Evolutionary conservation across 225 moss, liverwort and hornwort species (phyloP).

Genomic region (Sphagnum tenellum): DNA sequence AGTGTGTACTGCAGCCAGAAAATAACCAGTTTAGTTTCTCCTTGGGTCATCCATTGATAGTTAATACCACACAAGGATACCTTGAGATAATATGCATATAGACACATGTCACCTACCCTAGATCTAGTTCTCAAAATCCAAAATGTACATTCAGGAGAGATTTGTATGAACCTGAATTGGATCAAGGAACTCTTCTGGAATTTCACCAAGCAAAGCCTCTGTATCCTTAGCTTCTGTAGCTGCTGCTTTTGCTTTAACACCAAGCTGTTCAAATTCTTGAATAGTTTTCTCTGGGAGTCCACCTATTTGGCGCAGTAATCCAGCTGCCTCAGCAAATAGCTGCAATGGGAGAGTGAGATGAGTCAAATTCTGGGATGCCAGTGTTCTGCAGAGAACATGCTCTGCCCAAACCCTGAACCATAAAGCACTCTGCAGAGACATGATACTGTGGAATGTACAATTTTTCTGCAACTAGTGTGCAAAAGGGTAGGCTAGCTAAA

Average conservation of each 20-base stretch:
- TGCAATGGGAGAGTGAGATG: slow-evolving; percentile 24
- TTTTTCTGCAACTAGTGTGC: no score
- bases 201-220: slow-evolving; percentile 90
- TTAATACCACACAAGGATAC: no score
- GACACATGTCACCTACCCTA: no score
- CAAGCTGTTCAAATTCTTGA: slow-evolving; percentile 65
- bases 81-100: no score
- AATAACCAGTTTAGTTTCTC: not conserved
- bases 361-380: no score
- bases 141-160: not conserved
- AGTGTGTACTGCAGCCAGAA: slow-evolving; percentile 67
- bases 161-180: slow-evolving; percentile 72
- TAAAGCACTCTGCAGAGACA: no score
- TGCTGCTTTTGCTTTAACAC: slow-evolving; percentile 53
- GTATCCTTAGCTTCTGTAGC: slow-evolving; percentile 85
- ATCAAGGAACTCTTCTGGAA: slow-evolving; percentile 92
- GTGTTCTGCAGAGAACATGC: no score
- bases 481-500: no score
- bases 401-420: no score
- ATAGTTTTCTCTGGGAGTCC: slow-evolving; percentile 38
- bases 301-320: slow-evolving; percentile 25
- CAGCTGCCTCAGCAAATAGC: slow-evolving; percentile 62
- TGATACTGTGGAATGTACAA: no score
- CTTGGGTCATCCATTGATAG: no score
- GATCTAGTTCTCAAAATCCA: not conserved